These are phyloP conservation scores for Yamadazyma dushanensis DNA, from an alignment of 1,139 yeast genomes.

Conservation along the genomic window DNA sequence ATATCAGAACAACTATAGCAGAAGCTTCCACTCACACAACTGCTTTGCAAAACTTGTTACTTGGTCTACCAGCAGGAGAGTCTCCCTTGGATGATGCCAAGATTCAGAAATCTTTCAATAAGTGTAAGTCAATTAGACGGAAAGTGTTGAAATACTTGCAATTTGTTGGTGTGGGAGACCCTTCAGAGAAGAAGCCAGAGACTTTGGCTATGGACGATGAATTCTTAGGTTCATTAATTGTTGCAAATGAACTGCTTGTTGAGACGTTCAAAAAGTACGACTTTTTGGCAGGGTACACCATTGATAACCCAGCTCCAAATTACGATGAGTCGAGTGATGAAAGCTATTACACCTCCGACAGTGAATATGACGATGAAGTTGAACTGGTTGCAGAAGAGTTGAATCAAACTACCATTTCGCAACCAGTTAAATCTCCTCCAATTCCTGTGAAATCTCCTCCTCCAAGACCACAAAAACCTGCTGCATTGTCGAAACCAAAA, in stretches of 20 bases:
- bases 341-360: conserved; percentile 39
- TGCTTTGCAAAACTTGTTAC: conserved; percentile 64
- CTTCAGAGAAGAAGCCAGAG: conserved; percentile 27
- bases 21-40: conserved; percentile 77
- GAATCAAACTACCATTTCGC: conserved; percentile 1
- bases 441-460: conserved; percentile 27
- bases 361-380: conserved; percentile 24
- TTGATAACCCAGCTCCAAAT: conserved; percentile 36
- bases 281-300: conserved; percentile 37
- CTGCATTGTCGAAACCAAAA: conserved; percentile 15
- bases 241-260: conserved; percentile 88
- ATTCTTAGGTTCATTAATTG: conserved; percentile 78
- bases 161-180: conserved; percentile 60
- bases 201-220: conserved; percentile 59
- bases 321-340: conserved; percentile 31
- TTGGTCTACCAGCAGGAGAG: conserved; percentile 51
- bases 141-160: conserved; percentile 80
- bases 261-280: conserved; percentile 71
- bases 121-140: conserved; percentile 75
- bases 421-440: background rate
- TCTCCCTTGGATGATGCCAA: conserved; percentile 63
- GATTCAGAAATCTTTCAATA: conserved; percentile 62
- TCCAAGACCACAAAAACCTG: conserved; percentile 33
- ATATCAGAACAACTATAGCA: conserved; percentile 67
- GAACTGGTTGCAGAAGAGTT: conserved; percentile 18